phyloP scores from a whole-genome alignment of 108 stramenopile genomes.

The Pseudonitzschia multiseries region DNA sequence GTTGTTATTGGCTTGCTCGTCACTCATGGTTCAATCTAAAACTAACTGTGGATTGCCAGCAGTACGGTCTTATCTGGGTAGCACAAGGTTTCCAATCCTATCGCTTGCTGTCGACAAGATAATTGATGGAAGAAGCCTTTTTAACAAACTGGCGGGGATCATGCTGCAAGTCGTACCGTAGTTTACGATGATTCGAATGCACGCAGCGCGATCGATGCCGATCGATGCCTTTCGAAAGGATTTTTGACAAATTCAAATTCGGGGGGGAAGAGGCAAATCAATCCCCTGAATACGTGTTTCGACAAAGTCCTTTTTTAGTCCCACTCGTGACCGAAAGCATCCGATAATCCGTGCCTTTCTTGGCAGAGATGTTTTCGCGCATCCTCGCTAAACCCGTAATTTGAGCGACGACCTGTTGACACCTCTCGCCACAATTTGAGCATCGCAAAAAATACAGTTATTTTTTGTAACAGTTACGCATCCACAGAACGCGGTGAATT shows the following conservation, averaged over 20 bases:
- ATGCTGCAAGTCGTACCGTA: too few relatives aligned
- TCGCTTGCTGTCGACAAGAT: too few relatives aligned
- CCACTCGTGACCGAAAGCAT: not conserved
- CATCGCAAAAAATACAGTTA: not conserved
- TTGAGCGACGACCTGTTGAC: not conserved
- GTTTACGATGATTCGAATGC: too few relatives aligned
- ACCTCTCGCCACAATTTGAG: not conserved
- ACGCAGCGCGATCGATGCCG: conserved; percentile 6
- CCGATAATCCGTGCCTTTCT: not conserved
- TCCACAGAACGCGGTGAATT: not conserved
- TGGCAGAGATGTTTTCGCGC: not conserved
- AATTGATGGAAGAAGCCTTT: too few relatives aligned
- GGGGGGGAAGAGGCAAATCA: not conserved
- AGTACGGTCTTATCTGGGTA: too few relatives aligned
- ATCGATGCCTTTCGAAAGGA: conserved; percentile 15
- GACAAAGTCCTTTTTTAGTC: too few relatives aligned
- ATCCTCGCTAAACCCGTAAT: not conserved
- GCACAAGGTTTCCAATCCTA: too few relatives aligned
- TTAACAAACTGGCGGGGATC: too few relatives aligned
- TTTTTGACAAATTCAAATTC: not conserved
- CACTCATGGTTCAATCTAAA: conserved; percentile 4
- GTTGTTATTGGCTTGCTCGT: conserved; percentile 11
- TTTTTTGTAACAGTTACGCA: too few relatives aligned
- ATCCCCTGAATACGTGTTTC: too few relatives aligned
- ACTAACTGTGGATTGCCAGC: too few relatives aligned